Evolutionary conservation across 345 rosid species (phyloP), one percentile per base, ranked within the genome.

Genomic region (Turnera subulata): DNA sequence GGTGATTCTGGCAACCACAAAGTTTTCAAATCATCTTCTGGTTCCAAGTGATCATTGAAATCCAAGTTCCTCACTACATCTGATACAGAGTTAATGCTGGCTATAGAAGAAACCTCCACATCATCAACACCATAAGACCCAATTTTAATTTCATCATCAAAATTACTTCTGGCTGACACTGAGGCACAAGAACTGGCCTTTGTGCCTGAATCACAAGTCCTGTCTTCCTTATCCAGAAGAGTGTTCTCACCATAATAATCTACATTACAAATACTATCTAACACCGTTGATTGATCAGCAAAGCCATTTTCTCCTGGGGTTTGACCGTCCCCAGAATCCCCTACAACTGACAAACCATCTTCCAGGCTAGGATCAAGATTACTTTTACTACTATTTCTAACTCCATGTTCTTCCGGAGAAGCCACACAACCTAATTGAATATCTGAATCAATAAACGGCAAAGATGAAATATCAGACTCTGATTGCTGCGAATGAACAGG

Each of bases 21-120:
- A 6, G 22, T 22, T 57, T 43, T 40, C n/a, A n/a, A n/a, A 56
- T 53, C 49, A 51, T 59, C 51, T 35, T 37, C 56, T 39, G 19
- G 33, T 12, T 40, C 65, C 14, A 26, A 17, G 14, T 60, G 51
- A 56, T 71, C 59, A 50, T 50, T 26, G 50, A 56, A 50, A 55
- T 56, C 59, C 49, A 61, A 55, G 42, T 56, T 38, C 63, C 14
- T 48, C 44, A 56, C 29, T 21, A 18, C 25, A 37, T 26, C 50
- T 1, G 59, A 45, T 25, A 43, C 35, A 18, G 75, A 65, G 22
- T 23, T 46, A 20, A 50, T 43, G 40, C 33, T 39, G 20, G 67
- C 55, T 50, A 15, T 20, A 33, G 63, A 65, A 42, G 46, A 60
- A 20, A 55, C 37, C 38, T 60, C 75, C 53, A 33, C 20, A 29